Conservation (phyloP, 768 basidiomycete species). For the Aureoboletus auriporus region DNA sequence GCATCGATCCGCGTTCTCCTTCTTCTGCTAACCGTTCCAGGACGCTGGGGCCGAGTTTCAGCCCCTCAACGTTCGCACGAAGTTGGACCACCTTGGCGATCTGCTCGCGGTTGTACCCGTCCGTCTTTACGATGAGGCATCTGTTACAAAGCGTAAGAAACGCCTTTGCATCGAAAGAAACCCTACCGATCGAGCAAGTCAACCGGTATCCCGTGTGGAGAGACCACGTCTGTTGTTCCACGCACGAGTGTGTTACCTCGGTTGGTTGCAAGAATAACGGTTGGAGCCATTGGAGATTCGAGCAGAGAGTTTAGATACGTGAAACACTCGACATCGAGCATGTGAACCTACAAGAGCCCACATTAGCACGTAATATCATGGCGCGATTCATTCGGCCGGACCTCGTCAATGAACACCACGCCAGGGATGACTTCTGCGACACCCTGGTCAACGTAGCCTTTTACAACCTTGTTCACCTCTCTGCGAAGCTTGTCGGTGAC, state of each 20-base stretch:
- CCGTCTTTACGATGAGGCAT: constrained; percentile 94
- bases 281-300: constrained; percentile 95
- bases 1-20: constrained; percentile 76
- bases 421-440: constrained; percentile 98
- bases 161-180: neutral
- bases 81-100: constrained; percentile 84
- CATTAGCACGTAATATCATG: constrained; percentile 2
- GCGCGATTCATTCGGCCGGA: constrained; percentile 32
- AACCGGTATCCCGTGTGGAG: constrained; percentile 91
- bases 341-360: constrained; percentile 73
- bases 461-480: constrained; percentile 97
- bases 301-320: constrained; percentile 95
- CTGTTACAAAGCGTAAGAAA: constrained; percentile 33
- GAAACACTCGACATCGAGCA: constrained; percentile 99
- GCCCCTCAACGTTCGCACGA: constrained; percentile 82
- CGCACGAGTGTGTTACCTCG: constrained; percentile 89
- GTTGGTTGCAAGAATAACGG: constrained; percentile 96
- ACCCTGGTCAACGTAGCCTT: constrained; percentile 96
- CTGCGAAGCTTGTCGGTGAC: constrained; percentile 93
- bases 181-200: constrained; percentile 88
- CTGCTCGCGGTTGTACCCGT: constrained; percentile 77
- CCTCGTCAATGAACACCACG: constrained; percentile 98
- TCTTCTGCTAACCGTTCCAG: constrained; percentile 77
- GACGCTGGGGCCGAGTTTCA: constrained; percentile 71
- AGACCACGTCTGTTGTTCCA: constrained; percentile 86